These are phyloP conservation scores for Luffa aegyptiaca DNA, from an alignment of 306 rosid species.

Conservation along the genomic window DNA sequence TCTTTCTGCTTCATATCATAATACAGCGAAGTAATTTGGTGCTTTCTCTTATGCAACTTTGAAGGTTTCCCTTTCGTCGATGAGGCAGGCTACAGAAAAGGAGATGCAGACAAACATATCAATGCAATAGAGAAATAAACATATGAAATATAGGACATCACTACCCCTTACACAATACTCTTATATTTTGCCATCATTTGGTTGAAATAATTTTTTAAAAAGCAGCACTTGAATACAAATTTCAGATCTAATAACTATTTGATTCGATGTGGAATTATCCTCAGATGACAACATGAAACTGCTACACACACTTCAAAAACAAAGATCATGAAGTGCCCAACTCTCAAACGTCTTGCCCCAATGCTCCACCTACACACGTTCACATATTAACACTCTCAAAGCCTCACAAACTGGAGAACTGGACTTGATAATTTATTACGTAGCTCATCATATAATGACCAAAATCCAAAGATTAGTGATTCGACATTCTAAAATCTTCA, in stretches of 20 bases:
- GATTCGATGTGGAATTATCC: background rate
- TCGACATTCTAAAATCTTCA: background rate
- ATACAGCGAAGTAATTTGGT: conserved; percentile 76
- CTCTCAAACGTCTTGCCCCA: background rate
- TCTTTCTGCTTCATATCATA: conserved; percentile 92
- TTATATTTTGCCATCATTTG: background rate
- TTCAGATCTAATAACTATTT: background rate
- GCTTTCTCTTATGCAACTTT: conserved; percentile 91
- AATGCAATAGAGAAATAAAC: background rate
- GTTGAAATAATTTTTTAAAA: background rate
- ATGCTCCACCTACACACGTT: background rate
- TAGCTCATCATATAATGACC: background rate
- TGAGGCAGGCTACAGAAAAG: conserved; percentile 47
- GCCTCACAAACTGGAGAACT: background rate
- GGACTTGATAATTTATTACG: background rate
- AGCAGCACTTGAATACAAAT: background rate
- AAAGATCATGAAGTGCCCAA: background rate
- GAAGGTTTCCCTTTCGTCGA: conserved; percentile 75
- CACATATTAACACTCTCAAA: background rate
- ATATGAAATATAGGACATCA: background rate
- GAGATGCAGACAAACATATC: background rate
- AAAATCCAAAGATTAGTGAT: background rate
- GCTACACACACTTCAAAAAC: background rate
- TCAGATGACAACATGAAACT: background rate
- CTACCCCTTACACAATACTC: background rate